Percentiles rank a stretch among this genome's conserved stretches.
Evolutionary conservation across 164 flowering plant genomes (phyloP).

Genomic region (Stephania japonica): DNA sequence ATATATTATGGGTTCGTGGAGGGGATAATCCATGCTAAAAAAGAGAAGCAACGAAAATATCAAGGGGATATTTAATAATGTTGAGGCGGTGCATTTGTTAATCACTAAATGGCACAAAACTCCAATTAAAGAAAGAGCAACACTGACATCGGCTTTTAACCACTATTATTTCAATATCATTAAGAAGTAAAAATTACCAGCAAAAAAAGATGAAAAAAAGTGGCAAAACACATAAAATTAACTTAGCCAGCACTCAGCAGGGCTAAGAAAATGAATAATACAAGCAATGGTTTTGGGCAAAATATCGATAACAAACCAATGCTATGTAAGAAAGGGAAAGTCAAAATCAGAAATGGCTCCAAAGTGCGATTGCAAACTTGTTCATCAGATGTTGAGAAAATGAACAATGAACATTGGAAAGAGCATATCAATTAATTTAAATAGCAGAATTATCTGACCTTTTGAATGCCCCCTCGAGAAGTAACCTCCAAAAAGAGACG

Average conservation of each 20-base stretch:
- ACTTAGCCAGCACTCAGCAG: background rate
- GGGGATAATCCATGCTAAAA: background rate
- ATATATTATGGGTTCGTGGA: background rate
- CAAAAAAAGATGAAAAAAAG: background rate
- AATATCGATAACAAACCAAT: background rate
- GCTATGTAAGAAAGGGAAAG: too few species aligned
- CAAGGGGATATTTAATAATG: background rate
- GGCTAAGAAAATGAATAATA: background rate
- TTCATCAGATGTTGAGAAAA: too few species aligned
- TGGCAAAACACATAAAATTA: too few species aligned
- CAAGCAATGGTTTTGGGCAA: background rate
- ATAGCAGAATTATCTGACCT: slow-evolving; percentile 33
- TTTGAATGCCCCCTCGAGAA: slow-evolving; percentile 83
- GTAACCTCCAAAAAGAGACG: slow-evolving; percentile 90
- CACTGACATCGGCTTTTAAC: background rate
- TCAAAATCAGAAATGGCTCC: background rate
- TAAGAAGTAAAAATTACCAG: background rate
- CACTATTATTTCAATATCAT: background rate
- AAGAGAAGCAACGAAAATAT: background rate
- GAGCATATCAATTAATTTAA: too few species aligned
- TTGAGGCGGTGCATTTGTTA: too few species aligned
- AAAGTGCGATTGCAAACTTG: background rate
- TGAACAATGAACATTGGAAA: too few species aligned
- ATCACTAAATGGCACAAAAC: background rate
- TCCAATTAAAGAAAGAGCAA: background rate